Evolutionary conservation across 805 yeast genomes (phyloP).

Genomic region (Suhomyces prunicola): DNA sequence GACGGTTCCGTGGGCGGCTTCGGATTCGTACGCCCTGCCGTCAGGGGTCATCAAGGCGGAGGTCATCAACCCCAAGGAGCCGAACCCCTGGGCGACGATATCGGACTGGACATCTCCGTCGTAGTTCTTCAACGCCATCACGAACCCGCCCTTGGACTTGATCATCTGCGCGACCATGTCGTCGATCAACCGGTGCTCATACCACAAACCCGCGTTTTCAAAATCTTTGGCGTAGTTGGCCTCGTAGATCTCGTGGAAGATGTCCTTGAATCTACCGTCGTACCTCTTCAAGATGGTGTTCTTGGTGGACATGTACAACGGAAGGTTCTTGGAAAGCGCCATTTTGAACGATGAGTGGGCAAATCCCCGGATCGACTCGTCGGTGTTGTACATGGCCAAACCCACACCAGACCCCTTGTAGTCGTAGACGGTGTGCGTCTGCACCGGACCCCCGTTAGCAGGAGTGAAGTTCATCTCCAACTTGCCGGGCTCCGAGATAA

Average conservation of each 20-base stretch:
- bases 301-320: constrained; percentile 69
- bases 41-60: constrained; percentile 81
- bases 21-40: constrained; percentile 81
- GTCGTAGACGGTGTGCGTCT: constrained; percentile 54
- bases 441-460: constrained; percentile 48
- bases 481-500: constrained; percentile 64
- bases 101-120: constrained; percentile 87
- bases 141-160: constrained; percentile 78
- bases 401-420: constrained; percentile 72
- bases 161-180: constrained; percentile 90
- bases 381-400: constrained; percentile 80
- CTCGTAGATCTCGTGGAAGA: constrained; percentile 67
- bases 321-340: constrained; percentile 62
- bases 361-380: constrained; percentile 70
- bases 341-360: constrained; percentile 78
- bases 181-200: constrained; percentile 79
- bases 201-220: constrained; percentile 60
- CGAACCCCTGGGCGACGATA: constrained; percentile 85
- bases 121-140: constrained; percentile 78
- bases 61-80: constrained; percentile 81
- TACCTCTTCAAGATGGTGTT: constrained; percentile 79
- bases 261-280: constrained; percentile 81
- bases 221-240: constrained; percentile 53
- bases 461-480: constrained; percentile 68
- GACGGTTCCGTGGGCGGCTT: constrained; percentile 87